Evolutionary conservation across 2,329 filamentous ascomycete species (phyloP).

Genomic region (Talaromyces sp.): DNA sequence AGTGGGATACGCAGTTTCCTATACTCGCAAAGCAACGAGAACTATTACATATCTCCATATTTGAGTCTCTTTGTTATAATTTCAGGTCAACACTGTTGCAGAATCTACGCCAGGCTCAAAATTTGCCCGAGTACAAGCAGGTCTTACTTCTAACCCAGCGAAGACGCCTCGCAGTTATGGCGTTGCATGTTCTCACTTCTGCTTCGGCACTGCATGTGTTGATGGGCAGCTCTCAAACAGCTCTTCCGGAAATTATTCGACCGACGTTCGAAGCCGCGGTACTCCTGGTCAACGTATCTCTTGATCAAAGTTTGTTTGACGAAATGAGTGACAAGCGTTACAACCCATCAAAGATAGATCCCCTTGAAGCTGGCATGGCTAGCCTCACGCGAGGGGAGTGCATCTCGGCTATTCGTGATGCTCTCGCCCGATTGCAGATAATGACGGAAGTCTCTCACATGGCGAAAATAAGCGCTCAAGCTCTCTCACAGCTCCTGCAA

Average conservation of each 20-base stretch:
- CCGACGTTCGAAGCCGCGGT: slow-evolving; percentile 1
- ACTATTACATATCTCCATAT: not conserved
- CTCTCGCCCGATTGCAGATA: not conserved
- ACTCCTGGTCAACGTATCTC: not conserved
- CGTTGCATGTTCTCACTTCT: not conserved
- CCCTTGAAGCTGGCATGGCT: not conserved
- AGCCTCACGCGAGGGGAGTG: not conserved
- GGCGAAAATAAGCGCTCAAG: not conserved
- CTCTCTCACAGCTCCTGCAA: not conserved
- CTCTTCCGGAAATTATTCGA: not conserved
- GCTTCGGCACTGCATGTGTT: not conserved
- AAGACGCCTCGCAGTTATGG: not conserved
- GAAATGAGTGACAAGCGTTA: not conserved
- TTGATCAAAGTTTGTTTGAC: not conserved
- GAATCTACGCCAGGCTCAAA: not conserved
- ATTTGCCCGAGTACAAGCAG: not conserved
- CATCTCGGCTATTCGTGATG: not conserved
- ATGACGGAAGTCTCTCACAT: not conserved
- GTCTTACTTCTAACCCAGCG: not conserved
- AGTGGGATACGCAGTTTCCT: not conserved
- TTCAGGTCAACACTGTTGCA: not conserved
- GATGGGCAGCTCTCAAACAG: not conserved
- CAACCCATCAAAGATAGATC: not conserved
- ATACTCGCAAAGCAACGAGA: not conserved
- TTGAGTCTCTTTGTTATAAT: not conserved